Percentiles rank a stretch among this genome's conserved stretches.
Conservation (phyloP, 2,329 filamentous ascomycete species). For the Monosporascus sp. region DNA sequence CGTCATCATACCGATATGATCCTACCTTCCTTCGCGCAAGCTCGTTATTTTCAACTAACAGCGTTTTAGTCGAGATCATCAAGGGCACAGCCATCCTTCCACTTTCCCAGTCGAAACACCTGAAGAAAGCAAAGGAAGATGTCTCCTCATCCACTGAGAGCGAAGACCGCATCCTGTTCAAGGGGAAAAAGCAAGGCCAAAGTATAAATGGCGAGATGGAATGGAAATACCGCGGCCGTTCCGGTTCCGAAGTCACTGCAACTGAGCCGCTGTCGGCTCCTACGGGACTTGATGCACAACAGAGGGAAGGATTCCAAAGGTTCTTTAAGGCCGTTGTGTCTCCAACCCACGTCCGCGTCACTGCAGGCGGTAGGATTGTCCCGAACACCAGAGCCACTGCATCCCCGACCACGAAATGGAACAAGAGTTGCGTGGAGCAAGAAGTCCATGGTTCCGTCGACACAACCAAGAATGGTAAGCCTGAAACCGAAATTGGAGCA, state of each 20-base stretch:
- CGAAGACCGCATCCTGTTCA: slow-evolving; percentile 32
- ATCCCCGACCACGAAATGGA: slow-evolving; percentile 49
- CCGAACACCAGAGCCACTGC: slow-evolving; percentile 54
- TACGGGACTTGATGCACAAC: slow-evolving; percentile 47
- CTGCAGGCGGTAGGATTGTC: slow-evolving; percentile 62
- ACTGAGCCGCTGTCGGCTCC: slow-evolving; percentile 51
- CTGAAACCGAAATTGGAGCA: slow-evolving; percentile 3
- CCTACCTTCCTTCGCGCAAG: slow-evolving; percentile 6
- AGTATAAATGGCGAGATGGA: slow-evolving; percentile 18
- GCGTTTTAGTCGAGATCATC: slow-evolving; percentile 23
- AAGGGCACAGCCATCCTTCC: slow-evolving; percentile 17
- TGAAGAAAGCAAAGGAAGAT: slow-evolving; percentile 28
- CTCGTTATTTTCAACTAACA: neutral
- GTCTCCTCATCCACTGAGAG: slow-evolving; percentile 30
- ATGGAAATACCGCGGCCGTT: slow-evolving; percentile 43
- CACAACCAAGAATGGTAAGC: slow-evolving; percentile 13
- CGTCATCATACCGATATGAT: neutral
- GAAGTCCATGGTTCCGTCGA: slow-evolving; percentile 22
- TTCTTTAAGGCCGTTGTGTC: slow-evolving; percentile 67
- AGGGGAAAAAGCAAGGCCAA: slow-evolving; percentile 28
- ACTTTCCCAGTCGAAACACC: slow-evolving; percentile 13
- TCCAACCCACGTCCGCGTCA: slow-evolving; percentile 62
- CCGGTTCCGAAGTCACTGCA: slow-evolving; percentile 36
- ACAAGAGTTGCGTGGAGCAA: slow-evolving; percentile 33
- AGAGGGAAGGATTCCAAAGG: slow-evolving; percentile 60